Percentiles rank a stretch among this genome's conserved stretches.
phyloP scores from a whole-genome alignment of 2,329 filamentous ascomycete genomes.

The Stemphylium vesicarium region DNA sequence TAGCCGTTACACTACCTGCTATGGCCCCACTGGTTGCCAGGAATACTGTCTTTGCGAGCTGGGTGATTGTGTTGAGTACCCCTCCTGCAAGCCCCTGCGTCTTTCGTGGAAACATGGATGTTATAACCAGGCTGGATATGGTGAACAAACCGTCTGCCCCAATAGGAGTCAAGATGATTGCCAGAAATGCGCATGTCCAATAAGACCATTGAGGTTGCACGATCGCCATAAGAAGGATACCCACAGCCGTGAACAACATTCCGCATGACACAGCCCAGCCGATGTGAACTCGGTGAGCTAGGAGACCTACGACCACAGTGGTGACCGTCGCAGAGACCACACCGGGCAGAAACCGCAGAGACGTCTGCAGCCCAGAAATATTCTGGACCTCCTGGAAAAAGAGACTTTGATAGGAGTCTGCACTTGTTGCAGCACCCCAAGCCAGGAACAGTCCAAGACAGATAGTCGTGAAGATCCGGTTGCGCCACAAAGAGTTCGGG shows the following conservation, averaged over 20 bases:
- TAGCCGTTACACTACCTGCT: constrained; percentile 39
- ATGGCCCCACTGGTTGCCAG: constrained; percentile 50
- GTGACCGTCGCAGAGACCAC: constrained; percentile 49
- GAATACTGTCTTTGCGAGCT: constrained; percentile 53
- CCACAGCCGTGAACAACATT: constrained; percentile 32
- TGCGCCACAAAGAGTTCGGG: constrained; percentile 68
- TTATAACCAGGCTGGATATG: constrained; percentile 53
- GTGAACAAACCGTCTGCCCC: constrained; percentile 55
- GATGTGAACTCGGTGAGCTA: constrained; percentile 55
- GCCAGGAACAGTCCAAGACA: constrained; percentile 56
- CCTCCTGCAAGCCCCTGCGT: constrained; percentile 55
- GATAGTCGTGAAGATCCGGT: constrained; percentile 61
- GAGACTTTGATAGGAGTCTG: constrained; percentile 45
- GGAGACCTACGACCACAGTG: constrained; percentile 55
- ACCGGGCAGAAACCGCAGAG: constrained; percentile 53
- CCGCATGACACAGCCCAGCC: constrained; percentile 52
- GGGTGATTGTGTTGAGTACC: constrained; percentile 54
- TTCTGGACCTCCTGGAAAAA: constrained; percentile 53
- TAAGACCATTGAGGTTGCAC: constrained; percentile 55
- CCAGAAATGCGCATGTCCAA: constrained; percentile 55
- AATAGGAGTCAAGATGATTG: constrained; percentile 52
- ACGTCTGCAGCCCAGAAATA: constrained; percentile 43
- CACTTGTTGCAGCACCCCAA: constrained; percentile 39
- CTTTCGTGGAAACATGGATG: constrained; percentile 48
- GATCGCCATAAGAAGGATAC: constrained; percentile 44